phyloP scores from a whole-genome alignment of 352 stramenopile genomes.

The Phytopythium mirpurense region DNA sequence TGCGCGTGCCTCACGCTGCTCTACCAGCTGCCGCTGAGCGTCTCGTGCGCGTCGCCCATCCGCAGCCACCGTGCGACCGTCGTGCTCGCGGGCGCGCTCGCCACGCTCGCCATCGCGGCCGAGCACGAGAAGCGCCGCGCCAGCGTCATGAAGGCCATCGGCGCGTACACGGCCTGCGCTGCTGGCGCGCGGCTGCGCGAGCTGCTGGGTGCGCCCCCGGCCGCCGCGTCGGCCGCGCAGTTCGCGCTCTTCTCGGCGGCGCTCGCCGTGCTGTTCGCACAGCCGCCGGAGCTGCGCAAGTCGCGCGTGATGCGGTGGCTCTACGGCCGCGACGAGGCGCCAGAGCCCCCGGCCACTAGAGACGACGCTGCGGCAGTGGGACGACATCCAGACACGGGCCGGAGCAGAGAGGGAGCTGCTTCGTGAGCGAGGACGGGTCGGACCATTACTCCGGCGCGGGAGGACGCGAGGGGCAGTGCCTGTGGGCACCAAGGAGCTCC shows the following conservation, averaged over 20 bases:
- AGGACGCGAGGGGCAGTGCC: no score
- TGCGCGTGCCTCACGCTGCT: constrained; percentile 51
- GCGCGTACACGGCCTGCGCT: constrained; percentile 42
- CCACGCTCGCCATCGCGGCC: constrained; percentile 35
- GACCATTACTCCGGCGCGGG: no score
- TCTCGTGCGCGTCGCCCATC: constrained; percentile 43
- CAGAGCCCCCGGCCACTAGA: no score
- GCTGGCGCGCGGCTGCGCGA: constrained; percentile 22
- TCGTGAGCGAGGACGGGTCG: no score
- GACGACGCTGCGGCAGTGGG: constrained; percentile 10
- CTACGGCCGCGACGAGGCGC: constrained; percentile 47
- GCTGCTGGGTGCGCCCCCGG: constrained; percentile 12
- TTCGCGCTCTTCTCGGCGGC: constrained; percentile 31
- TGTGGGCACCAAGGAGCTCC: no score
- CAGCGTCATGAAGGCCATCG: constrained; percentile 52
- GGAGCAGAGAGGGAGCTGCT: background rate
- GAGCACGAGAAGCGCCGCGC: constrained; percentile 50
- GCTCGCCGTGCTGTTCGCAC: constrained; percentile 40
- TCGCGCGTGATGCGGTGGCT: constrained; percentile 42
- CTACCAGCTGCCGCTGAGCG: constrained; percentile 48
- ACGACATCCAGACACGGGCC: constrained; percentile 8
- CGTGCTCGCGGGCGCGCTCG: constrained; percentile 29
- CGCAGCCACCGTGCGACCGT: constrained; percentile 26
- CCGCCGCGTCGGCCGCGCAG: constrained; percentile 24
- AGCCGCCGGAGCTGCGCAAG: constrained; percentile 29